These are phyloP conservation scores for Byssochlamys sp. DNA, from an alignment of 2,329 filamentous ascomycete genomes.

Conservation along the genomic window DNA sequence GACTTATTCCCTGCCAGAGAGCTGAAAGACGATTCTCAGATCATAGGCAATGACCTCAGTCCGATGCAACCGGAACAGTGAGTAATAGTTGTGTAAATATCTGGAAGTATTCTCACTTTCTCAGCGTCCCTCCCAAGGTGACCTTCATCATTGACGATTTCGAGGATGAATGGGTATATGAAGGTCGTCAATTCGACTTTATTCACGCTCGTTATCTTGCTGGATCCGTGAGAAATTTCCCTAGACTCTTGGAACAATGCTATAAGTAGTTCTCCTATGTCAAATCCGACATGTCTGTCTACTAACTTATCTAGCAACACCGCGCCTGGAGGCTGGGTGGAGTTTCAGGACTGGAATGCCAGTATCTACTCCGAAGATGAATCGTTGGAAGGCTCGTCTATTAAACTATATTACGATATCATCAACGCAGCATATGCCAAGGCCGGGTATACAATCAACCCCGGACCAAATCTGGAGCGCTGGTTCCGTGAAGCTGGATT, in stretches of 20 bases:
- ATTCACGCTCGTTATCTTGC: conserved; percentile 51
- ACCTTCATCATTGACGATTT: conserved; percentile 50
- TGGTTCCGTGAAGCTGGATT: conserved; percentile 15
- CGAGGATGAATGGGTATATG: conserved; percentile 49
- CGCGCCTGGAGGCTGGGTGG: conserved; percentile 28
- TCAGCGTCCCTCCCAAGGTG: conserved; percentile 44
- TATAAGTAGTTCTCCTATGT: conserved; percentile 25
- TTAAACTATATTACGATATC: neutral
- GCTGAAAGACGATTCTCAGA: neutral
- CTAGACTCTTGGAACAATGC: conserved; percentile 37
- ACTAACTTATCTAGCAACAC: conserved; percentile 14
- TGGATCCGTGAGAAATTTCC: conserved; percentile 50
- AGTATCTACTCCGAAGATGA: conserved; percentile 15
- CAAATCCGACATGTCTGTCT: neutral
- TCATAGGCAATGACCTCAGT: conserved; percentile 7
- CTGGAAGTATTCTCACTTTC: neutral
- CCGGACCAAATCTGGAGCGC: conserved; percentile 4
- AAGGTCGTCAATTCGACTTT: conserved; percentile 44
- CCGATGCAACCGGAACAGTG: conserved; percentile 4
- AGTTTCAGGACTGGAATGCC: conserved; percentile 28
- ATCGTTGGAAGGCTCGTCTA: neutral
- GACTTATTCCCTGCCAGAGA: neutral
- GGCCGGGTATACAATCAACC: neutral
- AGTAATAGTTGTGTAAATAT: neutral
- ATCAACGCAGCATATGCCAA: neutral